These are phyloP conservation scores for Poa annua DNA, from an alignment of 176 grass and related monocot species.

Conservation along the genomic window DNA sequence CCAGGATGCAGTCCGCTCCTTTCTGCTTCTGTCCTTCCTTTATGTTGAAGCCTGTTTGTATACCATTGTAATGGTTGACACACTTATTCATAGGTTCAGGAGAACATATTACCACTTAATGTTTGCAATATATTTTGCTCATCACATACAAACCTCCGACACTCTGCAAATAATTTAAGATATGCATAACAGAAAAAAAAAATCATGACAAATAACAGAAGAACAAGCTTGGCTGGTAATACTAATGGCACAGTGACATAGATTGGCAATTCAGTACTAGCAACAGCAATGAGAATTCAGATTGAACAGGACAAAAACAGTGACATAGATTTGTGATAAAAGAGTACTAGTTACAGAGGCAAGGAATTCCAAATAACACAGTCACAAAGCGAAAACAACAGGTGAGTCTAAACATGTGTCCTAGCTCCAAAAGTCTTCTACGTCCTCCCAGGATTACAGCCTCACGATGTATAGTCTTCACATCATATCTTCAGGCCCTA, in stretches of 20 bases:
- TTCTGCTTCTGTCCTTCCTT: no score
- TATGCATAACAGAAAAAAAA: no score
- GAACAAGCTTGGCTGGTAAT: background rate
- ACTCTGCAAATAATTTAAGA: no score
- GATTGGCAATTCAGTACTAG: background rate
- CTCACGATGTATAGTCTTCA: constrained; percentile 35
- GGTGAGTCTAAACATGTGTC: constrained; percentile 25
- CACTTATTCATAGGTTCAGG: no score
- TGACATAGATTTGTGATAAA: constrained; percentile 24
- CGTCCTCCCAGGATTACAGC: constrained; percentile 16
- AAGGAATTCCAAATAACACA: constrained; percentile 37
- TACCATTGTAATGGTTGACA: no score
- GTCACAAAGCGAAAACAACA: constrained; percentile 38
- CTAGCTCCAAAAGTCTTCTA: constrained; percentile 41
- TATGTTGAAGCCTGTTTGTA: no score
- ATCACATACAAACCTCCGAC: no score
- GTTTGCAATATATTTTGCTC: no score
- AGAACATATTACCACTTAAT: no score
- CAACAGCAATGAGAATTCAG: background rate
- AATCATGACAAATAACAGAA: no score
- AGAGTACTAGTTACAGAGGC: constrained; percentile 44
- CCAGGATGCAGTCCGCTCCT: no score
- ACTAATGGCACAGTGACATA: background rate
- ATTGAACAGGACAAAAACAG: background rate
- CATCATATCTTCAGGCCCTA: constrained; percentile 40